Base-by-base conservation (phyloP, 768 basidiomycete species). In the Mrakia gelida region DNA sequence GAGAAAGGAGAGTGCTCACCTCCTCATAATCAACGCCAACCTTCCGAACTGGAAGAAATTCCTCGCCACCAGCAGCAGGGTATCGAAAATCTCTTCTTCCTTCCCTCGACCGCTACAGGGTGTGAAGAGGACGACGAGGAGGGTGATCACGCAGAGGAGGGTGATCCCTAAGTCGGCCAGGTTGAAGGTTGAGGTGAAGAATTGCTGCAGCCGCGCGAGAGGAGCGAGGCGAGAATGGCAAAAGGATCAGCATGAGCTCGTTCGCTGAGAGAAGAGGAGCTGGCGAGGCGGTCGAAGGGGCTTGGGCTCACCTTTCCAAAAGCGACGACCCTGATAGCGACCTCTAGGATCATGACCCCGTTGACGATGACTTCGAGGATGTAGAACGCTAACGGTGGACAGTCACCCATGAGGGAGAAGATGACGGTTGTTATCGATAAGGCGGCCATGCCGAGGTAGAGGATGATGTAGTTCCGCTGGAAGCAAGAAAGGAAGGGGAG, bases 121-220 rank as follows among this genome's bases (percentile, higher is more conserved):
- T 91, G 83, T 56, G 63, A 72, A 77, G 70, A 94, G 93, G 68
- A 98, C 89, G 28, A 98, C 89, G 45, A 95, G 87, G 68, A 99
- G 86, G 9, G 97, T 99, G 77, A 98, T 83, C 6, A 89, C 91
- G 83, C 96, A 98, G 85, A 99, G 93, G 41, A 89, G 80, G 2
- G 97, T 98, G 63, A 99, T 87, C 71, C 92, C 88, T 23, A 97
- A 88, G 83, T 98, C 95, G 81, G 95, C 87, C 45, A 93, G 86
- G 83, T 98, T 98, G 86, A 93, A 73, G 13, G 91, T 90, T n/a
- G 93, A 92, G 83, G 89, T 92, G 93, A 93, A 95, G 87, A 97
- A 97, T 93, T 94, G 92, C 94, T 95, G 83, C 59, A 77, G 2
- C n/a, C 73, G 43, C 21, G 38, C 16, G 49, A 11, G n/a, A 56